These are phyloP conservation scores for Nakazawaea peltata DNA, from an alignment of 805 yeast genomes.

Conservation along the genomic window DNA sequence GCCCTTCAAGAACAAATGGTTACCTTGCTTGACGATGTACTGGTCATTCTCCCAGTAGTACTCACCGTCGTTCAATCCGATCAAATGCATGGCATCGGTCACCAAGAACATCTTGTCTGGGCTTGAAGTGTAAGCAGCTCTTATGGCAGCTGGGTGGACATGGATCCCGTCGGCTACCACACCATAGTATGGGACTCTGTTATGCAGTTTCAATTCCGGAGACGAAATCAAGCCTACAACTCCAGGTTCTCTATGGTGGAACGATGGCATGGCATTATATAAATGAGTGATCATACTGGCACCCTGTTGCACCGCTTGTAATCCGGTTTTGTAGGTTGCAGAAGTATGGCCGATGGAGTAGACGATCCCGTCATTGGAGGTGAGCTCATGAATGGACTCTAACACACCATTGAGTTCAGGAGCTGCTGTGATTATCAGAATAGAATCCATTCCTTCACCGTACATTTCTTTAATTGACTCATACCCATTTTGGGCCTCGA, in stretches of 20 bases:
- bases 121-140: constrained; percentile 39
- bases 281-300: constrained; percentile 55
- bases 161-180: constrained; percentile 53
- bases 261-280: constrained; percentile 54
- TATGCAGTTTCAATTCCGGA: constrained; percentile 13
- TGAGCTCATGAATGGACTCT: constrained; percentile 28
- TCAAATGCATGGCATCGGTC: constrained; percentile 52
- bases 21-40: constrained; percentile 39
- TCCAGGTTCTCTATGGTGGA: constrained; percentile 52
- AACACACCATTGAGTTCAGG: constrained; percentile 41
- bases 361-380: constrained; percentile 21
- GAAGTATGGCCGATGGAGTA: constrained; percentile 43
- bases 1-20: constrained; percentile 37
- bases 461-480: constrained; percentile 25
- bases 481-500: constrained; percentile 25
- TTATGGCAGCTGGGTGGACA: constrained; percentile 45
- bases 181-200: constrained; percentile 38
- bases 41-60: constrained; percentile 41
- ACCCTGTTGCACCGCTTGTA: constrained; percentile 40
- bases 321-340: constrained; percentile 23
- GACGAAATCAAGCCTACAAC: constrained; percentile 40
- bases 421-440: constrained; percentile 37
- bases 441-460: constrained; percentile 25
- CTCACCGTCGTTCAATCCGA: constrained; percentile 50
- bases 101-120: constrained; percentile 48